These are phyloP conservation scores for Cyclotella baltica DNA, from an alignment of 108 stramenopile species.

Conservation along the genomic window DNA sequence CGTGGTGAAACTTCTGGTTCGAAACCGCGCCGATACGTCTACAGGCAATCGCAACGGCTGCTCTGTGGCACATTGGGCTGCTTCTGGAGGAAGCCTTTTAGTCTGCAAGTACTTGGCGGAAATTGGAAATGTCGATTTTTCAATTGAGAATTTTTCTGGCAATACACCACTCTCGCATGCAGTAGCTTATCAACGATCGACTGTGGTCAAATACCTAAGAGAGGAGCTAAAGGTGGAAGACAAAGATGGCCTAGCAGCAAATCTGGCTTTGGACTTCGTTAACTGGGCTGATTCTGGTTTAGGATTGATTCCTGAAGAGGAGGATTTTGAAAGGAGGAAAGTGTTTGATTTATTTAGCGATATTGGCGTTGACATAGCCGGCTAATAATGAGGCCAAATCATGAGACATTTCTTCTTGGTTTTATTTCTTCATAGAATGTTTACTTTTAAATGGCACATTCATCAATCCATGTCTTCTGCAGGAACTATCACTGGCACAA, in stretches of 20 bases:
- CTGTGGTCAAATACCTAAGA: conserved; percentile 75
- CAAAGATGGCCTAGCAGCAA: conserved; percentile 30
- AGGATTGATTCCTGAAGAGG: conserved; percentile 33
- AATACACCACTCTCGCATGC: conserved; percentile 87
- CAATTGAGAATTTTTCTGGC: conserved; percentile 68
- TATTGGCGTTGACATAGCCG: conserved; percentile 31
- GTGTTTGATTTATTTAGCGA: conserved; percentile 43
- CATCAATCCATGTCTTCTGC: too few relatives aligned
- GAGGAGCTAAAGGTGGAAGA: conserved; percentile 44
- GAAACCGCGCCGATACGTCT: conserved; percentile 65
- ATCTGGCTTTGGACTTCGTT: conserved; percentile 47
- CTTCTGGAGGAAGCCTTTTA: conserved; percentile 41
- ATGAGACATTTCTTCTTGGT: not conserved
- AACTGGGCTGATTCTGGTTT: conserved; percentile 42
- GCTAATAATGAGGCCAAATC: not conserved
- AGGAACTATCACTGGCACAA: too few relatives aligned
- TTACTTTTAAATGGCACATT: too few relatives aligned
- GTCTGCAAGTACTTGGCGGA: conserved; percentile 78
- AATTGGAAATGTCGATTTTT: conserved; percentile 71
- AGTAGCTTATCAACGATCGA: conserved; percentile 73
- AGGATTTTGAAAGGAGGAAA: conserved; percentile 40
- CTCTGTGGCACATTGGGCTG: conserved; percentile 84
- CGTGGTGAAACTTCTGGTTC: conserved; percentile 72
- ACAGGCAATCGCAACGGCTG: conserved; percentile 80
- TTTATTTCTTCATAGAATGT: too few relatives aligned